Conservation (phyloP, 768 basidiomycete genomes). For the Gloeopeniophorella convolvens region DNA sequence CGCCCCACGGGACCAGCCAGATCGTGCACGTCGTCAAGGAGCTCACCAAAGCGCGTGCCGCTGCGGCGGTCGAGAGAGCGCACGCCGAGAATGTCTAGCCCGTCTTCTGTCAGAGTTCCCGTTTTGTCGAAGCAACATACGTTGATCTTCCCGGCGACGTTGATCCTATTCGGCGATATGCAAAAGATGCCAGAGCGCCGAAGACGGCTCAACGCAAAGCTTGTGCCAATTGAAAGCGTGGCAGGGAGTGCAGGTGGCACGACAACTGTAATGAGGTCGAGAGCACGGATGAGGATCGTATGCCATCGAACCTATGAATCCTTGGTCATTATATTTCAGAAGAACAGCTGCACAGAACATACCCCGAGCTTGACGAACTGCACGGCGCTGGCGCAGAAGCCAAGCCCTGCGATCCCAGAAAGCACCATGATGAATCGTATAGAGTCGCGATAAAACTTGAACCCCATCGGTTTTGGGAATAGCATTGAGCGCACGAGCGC, state of each 20-base stretch:
- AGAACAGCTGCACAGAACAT: constrained; percentile 25
- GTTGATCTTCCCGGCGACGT: constrained; percentile 93
- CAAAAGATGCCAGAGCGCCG: constrained; percentile 89
- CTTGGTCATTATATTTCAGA: constrained; percentile 7
- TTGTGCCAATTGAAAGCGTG: constrained; percentile 94
- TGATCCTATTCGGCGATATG: constrained; percentile 93
- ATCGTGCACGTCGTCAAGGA: constrained; percentile 81
- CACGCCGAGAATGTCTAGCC: constrained; percentile 92
- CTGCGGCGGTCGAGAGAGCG: constrained; percentile 69
- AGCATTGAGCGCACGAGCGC: constrained; percentile 95
- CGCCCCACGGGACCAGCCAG: constrained; percentile 49
- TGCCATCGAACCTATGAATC: constrained; percentile 69
- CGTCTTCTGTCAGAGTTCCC: constrained; percentile 96
- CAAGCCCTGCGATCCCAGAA: constrained; percentile 82
- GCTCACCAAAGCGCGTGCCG: constrained; percentile 73
- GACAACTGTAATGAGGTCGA: constrained; percentile 94
- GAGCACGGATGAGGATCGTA: constrained; percentile 84
- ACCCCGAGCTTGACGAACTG: constrained; percentile 91
- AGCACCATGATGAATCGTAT: constrained; percentile 88
- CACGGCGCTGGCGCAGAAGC: constrained; percentile 86
- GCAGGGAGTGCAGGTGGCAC: constrained; percentile 97
- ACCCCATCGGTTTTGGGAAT: constrained; percentile 96
- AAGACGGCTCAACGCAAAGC: constrained; percentile 86
- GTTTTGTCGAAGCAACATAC: constrained; percentile 99
- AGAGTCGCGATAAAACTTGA: constrained; percentile 96